Conservation (phyloP, 208 protist genomes). For the Leishmania turanica region DNA sequence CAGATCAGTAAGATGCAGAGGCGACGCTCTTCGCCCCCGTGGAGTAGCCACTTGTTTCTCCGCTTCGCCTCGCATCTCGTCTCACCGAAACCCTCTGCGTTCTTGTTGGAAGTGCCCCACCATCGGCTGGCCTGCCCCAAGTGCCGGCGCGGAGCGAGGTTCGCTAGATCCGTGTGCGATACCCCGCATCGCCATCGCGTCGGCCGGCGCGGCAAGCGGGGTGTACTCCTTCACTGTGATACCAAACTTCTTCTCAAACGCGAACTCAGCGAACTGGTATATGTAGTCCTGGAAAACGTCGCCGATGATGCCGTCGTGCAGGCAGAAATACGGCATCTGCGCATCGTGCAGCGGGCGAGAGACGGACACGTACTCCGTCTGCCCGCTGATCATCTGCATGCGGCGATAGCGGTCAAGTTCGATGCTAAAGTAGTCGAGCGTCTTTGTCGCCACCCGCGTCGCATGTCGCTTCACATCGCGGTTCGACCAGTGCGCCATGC, state of each 20-base stretch:
- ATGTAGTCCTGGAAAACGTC: constrained; percentile 87
- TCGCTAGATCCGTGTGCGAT: constrained; percentile 38
- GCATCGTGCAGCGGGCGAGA: constrained; percentile 84
- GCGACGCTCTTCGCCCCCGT: neutral
- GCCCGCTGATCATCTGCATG: constrained; percentile 88
- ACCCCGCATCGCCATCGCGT: constrained; percentile 66
- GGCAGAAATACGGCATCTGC: constrained; percentile 89
- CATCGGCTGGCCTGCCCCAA: constrained; percentile 65
- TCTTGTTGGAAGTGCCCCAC: constrained; percentile 82
- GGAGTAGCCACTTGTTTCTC: neutral
- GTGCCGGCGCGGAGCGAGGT: constrained; percentile 7
- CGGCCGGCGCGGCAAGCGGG: constrained; percentile 58
- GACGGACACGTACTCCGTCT: constrained; percentile 81
- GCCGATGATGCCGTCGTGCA: constrained; percentile 84
- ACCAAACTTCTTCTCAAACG: constrained; percentile 84
- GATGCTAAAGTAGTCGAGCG: constrained; percentile 84
- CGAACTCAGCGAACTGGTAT: constrained; percentile 91
- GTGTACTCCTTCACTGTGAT: constrained; percentile 81
- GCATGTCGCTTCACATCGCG: constrained; percentile 86
- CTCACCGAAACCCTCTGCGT: constrained; percentile 62
- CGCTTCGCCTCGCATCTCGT: neutral
- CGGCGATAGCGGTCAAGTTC: constrained; percentile 87
- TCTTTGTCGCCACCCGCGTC: constrained; percentile 81
- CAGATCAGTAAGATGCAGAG: neutral
- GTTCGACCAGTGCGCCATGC: constrained; percentile 92